Percentiles rank a stretch among this genome's conserved stretches.
Evolutionary conservation across 192 early-diverging fungal genomes (phyloP).

Genomic region (Spinellus fusiger): DNA sequence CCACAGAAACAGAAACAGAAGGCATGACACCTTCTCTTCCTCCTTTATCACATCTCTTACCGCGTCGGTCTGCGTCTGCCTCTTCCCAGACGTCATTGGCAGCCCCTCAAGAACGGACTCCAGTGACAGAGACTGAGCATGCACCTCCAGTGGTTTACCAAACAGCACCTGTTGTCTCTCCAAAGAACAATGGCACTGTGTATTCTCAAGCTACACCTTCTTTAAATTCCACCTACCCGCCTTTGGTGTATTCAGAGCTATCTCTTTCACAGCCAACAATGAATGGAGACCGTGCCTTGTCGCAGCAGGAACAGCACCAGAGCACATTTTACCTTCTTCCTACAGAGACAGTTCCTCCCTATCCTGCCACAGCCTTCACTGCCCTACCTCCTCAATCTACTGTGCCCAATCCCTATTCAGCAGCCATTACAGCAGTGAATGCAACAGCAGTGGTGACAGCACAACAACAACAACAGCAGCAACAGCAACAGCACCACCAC

Average conservation of each 20-base stretch:
- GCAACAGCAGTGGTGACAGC: too few relatives aligned
- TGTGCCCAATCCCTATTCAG: too few relatives aligned
- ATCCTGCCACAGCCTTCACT: background rate
- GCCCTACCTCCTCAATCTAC: background rate
- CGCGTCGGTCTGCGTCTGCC: background rate
- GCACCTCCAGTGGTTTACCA: background rate
- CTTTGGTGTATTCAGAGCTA: background rate
- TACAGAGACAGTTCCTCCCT: background rate
- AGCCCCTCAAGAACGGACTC: background rate
- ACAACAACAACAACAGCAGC: background rate
- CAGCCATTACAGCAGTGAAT: too few relatives aligned
- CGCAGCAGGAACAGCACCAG: conserved; percentile 1
- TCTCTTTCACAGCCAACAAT: conserved; percentile 3
- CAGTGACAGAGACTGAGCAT: background rate
- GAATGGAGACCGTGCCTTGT: background rate
- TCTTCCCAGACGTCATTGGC: background rate
- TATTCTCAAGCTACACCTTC: background rate
- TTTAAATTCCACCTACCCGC: background rate
- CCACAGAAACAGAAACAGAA: background rate
- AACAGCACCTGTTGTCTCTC: background rate
- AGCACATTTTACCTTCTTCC: background rate
- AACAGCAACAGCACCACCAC: background rate
- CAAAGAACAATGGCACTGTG: background rate
- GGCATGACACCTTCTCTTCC: conserved; percentile 5
- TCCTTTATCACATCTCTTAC: conserved; percentile 15